A percentile compares a stretch with the other conserved stretches of the same genome.
Conservation (phyloP, 352 stramenopile species). For the Phytophthora parvispora region DNA sequence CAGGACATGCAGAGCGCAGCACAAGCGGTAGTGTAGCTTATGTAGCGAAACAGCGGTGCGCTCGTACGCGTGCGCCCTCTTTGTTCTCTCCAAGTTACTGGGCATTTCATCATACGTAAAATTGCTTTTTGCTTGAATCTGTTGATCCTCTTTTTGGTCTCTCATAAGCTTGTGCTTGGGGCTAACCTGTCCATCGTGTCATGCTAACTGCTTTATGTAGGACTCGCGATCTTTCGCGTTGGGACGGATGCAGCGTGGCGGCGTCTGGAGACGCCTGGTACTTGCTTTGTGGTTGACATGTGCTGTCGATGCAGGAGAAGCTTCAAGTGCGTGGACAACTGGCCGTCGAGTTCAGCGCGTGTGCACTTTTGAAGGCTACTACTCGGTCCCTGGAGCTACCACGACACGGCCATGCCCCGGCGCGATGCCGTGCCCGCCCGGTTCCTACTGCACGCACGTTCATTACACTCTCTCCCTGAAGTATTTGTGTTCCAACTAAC, state of each 20-base stretch:
- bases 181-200: background rate
- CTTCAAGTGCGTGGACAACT: conserved; percentile 3
- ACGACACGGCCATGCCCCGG: conserved; percentile 55
- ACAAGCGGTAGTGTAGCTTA: conserved; percentile 47
- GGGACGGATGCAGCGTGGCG: conserved; percentile 24
- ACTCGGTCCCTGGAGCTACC: conserved; percentile 41
- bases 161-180: background rate
- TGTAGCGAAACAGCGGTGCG: conserved; percentile 41
- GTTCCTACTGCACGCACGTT: conserved; percentile 76
- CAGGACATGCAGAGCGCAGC: conserved; percentile 25
- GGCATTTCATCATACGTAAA: conserved; percentile 53
- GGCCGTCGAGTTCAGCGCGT: conserved; percentile 16
- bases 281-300: background rate
- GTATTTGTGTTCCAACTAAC: background rate
- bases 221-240: conserved; percentile 9
- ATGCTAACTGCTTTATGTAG: background rate
- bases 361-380: conserved; percentile 67
- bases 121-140: conserved; percentile 34
- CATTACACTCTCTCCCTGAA: background rate
- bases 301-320: conserved; percentile 8
- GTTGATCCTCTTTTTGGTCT: background rate
- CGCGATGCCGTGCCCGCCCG: conserved; percentile 46
- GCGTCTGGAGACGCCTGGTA: conserved; percentile 3
- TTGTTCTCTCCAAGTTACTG: conserved; percentile 30
- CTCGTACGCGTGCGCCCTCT: conserved; percentile 15